Evolutionary conservation across 106 monocot species (phyloP).

Genomic region (Agapanthus africanus): DNA sequence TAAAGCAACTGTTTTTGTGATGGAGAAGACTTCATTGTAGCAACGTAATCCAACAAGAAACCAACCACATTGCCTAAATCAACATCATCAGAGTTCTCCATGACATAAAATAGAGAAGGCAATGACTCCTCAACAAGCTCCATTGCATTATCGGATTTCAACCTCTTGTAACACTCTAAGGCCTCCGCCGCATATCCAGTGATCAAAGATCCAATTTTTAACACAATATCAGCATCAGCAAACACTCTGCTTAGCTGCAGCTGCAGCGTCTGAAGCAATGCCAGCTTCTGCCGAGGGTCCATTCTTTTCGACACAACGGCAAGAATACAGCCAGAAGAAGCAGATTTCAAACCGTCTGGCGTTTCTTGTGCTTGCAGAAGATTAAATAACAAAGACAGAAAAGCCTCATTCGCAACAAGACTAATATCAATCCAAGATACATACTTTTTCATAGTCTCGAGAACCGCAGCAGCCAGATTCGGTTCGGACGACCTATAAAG

Average conservation of each 20-base stretch:
- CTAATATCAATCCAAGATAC: slow-evolving; percentile 82
- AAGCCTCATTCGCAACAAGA: slow-evolving; percentile 66
- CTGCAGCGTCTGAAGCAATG: slow-evolving; percentile 25
- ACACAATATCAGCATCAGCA: slow-evolving; percentile 21
- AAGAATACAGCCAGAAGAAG: slow-evolving; percentile 57
- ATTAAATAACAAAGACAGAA: slow-evolving; percentile 69
- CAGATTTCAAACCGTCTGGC: slow-evolving; percentile 29
- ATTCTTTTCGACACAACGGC: slow-evolving; percentile 69
- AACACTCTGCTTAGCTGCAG: slow-evolving; percentile 28
- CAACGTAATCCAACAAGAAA: slow-evolving; percentile 66
- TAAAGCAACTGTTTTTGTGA: slow-evolving; percentile 55
- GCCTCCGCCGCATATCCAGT: slow-evolving; percentile 73
- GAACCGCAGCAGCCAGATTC: slow-evolving; percentile 34
- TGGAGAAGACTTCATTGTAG: slow-evolving; percentile 52
- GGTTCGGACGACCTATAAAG: slow-evolving; percentile 43
- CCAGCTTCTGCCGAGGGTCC: slow-evolving; percentile 62
- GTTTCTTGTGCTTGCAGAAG: slow-evolving; percentile 22
- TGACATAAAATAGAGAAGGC: slow-evolving; percentile 66
- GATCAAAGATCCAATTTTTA: slow-evolving; percentile 47
- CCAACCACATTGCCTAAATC: slow-evolving; percentile 50
- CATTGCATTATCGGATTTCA: slow-evolving; percentile 28
- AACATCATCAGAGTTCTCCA: slow-evolving; percentile 57
- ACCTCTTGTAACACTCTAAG: slow-evolving; percentile 57
- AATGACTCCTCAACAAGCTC: slow-evolving; percentile 56
- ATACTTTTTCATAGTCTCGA: slow-evolving; percentile 61